Evolutionary conservation across 306 rosid species (phyloP).

Genomic region (Inga leiocalycina): DNA sequence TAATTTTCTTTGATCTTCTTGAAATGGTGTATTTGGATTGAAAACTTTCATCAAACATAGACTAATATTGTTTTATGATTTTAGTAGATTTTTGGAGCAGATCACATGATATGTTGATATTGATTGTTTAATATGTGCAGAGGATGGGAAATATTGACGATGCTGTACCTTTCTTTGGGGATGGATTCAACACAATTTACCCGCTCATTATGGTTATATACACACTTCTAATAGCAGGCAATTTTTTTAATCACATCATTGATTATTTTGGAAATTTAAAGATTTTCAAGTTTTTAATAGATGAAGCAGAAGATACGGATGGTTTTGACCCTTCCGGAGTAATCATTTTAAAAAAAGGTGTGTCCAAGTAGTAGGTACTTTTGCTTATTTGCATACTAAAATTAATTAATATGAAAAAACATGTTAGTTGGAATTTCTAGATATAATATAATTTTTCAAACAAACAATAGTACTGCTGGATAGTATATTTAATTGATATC

Average conservation of each 20-base stretch:
- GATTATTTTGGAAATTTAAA: conserved; percentile 78
- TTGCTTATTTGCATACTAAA: too few relatives aligned
- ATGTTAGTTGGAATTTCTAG: too few relatives aligned
- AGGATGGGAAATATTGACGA: conserved; percentile 90
- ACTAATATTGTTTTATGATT: too few relatives aligned
- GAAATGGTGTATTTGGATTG: too few relatives aligned
- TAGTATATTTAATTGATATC: too few relatives aligned
- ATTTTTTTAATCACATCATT: conserved; percentile 70
- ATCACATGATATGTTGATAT: too few relatives aligned
- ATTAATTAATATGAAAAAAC: too few relatives aligned
- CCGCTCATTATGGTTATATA: conserved; percentile 95
- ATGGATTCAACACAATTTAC: conserved; percentile 83
- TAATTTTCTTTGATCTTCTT: too few relatives aligned
- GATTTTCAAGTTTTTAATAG: conserved; percentile 55
- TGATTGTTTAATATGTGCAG: conserved; percentile 35
- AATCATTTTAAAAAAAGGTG: conserved; percentile 82
- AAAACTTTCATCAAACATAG: too few relatives aligned
- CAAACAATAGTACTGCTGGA: too few relatives aligned
- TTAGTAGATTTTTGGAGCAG: too few relatives aligned
- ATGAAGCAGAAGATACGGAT: conserved; percentile 78
- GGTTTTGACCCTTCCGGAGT: conserved; percentile 93
- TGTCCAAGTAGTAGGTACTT: not conserved
- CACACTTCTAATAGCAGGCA: conserved; percentile 75
- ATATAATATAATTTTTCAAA: too few relatives aligned
- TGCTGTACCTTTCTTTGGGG: conserved; percentile 94